These are phyloP conservation scores for Macrophomina pseudophaseolina DNA, from an alignment of 2,329 filamentous ascomycete genomes.

Conservation along the genomic window DNA sequence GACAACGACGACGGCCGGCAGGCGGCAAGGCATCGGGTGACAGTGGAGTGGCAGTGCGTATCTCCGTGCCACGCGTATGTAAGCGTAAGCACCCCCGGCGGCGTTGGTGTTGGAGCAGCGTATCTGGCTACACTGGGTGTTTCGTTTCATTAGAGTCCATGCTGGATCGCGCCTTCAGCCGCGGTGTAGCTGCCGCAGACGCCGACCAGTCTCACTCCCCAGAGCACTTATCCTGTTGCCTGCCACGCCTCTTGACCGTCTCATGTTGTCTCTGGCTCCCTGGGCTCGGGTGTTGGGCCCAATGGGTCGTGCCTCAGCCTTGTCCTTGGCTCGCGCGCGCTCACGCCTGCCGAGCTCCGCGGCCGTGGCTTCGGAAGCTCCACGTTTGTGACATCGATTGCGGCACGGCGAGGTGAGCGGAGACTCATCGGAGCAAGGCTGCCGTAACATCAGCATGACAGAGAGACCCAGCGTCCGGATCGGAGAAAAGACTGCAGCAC, in stretches of 20 bases:
- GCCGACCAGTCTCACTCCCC: background rate
- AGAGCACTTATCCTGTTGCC: background rate
- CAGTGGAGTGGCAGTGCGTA: conserved; percentile 13
- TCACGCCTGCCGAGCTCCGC: background rate
- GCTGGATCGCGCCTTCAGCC: background rate
- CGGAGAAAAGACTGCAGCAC: background rate
- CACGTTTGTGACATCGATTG: conserved; percentile 7
- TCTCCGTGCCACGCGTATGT: background rate
- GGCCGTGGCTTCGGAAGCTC: conserved; percentile 4
- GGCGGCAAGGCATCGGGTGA: background rate
- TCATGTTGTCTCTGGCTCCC: background rate
- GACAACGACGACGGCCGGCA: background rate
- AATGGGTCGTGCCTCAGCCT: background rate
- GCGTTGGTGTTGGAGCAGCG: background rate
- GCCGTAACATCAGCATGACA: background rate
- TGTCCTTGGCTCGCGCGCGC: background rate
- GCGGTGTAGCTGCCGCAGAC: background rate
- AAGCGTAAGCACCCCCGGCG: background rate
- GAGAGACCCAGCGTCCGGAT: background rate
- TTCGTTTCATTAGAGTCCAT: conserved; percentile 12
- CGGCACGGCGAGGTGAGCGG: background rate
- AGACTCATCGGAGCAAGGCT: background rate
- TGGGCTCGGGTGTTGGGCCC: background rate
- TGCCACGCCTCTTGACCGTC: background rate
- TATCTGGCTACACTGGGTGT: background rate